Base-by-base conservation (phyloP, 148 eudicot genomes). In the Pouteria glomerata region DNA sequence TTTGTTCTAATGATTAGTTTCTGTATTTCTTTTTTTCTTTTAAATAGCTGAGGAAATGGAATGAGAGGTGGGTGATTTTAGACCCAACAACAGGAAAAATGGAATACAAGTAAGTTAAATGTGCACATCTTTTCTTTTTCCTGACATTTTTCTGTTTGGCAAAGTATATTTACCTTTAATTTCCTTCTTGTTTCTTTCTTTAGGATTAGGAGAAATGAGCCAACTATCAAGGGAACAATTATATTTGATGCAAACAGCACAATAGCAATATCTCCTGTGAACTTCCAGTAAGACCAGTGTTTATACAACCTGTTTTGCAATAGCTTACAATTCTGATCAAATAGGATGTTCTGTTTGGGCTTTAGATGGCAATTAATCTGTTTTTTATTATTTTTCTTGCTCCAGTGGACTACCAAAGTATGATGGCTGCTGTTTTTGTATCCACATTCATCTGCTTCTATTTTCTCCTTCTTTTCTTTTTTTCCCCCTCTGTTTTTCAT, bases 11-110 rank as follows among this genome's bases (percentile, higher is more conserved):
- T 56, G 48, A 60, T 8, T 66, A 4, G 52, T 26, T 39, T 73
- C 0, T 21, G 34, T 30, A 1, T 3, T 69, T 8, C 53, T 50
- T 31, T 48, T 26, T 63, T 51, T 11, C 19, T 69, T 65, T 55
- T 76, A 31, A 73, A 68, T 68, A 95, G 98, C 82, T 95, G 74
- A 83, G 96, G 77, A 95, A 95, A 78, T 95, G 97, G 98, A 95
- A 95, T 11, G 98, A 95, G 77, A 87, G 98, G 72, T 95, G 98
- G 98, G 88, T 95, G 77, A 85, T 88, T 79, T 82, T 95, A 74
- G 98, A 95, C 79, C 98, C 98, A 58, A 95, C 93, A 59, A 95
- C 98, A 21, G 98, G 98, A 53, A 95, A 84, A 82, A 91, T 95
- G 98, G 98, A 91, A 74, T 95, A 95, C 90, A 95, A 95, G 98